Conservation (phyloP, 495 filamentous ascomycete genomes). For the Astrothelium subdiscretum region DNA sequence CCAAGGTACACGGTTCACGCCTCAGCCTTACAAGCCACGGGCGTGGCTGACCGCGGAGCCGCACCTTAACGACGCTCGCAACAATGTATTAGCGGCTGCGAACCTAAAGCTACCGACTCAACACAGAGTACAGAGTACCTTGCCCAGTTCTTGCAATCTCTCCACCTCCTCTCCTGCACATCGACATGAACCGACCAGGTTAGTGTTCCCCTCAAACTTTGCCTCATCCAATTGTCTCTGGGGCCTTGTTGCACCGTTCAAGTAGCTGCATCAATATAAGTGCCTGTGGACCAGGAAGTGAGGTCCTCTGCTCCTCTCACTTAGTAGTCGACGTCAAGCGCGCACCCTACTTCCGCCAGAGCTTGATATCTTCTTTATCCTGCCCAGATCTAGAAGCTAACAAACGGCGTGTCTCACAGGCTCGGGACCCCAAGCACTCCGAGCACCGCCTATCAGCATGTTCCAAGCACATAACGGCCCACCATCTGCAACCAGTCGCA, state of each 20-base stretch:
- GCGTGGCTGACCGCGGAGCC: not conserved
- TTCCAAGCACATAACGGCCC: conserved; percentile 60
- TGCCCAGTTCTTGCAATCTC: not conserved
- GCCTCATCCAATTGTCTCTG: not conserved
- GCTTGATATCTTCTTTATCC: no score
- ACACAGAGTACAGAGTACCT: no score
- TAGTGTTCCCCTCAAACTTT: not conserved
- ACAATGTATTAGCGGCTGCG: no score
- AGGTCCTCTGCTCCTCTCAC: no score
- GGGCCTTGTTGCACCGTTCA: no score
- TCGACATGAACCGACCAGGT: conserved; percentile 11
- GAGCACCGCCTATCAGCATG: conserved; percentile 48
- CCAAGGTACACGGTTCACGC: not conserved
- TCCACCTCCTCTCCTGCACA: not conserved
- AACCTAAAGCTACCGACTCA: no score
- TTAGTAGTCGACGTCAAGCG: no score
- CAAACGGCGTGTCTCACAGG: conserved; percentile 29
- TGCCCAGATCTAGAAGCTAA: no score
- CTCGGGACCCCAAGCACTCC: conserved; percentile 54
- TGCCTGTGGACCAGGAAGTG: no score
- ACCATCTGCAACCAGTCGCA: conserved; percentile 50
- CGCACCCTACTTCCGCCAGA: no score
- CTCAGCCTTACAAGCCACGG: conserved; percentile 1
- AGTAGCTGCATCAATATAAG: no score
- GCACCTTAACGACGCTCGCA: not conserved